Evolutionary conservation across 1,139 yeast species (phyloP).

Genomic region (Spathaspora sp.): DNA sequence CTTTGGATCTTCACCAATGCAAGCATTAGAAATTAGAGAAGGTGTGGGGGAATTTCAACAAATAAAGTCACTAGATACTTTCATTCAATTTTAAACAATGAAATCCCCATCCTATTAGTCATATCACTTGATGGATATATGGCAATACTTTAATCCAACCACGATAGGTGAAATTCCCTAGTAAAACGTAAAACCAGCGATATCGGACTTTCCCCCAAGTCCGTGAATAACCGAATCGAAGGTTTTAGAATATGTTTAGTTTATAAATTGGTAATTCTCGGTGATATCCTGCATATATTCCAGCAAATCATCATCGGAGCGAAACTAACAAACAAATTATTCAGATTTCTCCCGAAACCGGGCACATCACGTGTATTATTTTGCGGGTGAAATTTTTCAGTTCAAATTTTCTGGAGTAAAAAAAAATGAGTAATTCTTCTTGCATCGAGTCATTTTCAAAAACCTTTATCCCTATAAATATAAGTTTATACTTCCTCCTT

Average conservation of each 20-base stretch:
- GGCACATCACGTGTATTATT: not conserved
- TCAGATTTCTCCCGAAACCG: not conserved
- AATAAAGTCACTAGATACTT: too few relatives aligned
- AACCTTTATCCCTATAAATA: not conserved
- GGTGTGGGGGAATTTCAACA: too few relatives aligned
- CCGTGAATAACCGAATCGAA: conserved; percentile 1
- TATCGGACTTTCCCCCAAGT: not conserved
- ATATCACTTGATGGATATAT: too few relatives aligned
- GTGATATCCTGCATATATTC: not conserved
- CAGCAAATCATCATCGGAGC: not conserved
- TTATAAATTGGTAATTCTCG: not conserved
- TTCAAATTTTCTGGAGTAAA: too few relatives aligned
- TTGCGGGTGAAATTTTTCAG: not conserved
- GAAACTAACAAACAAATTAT: not conserved
- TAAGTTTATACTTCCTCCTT: not conserved
- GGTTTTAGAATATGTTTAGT: not conserved
- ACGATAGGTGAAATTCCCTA: too few relatives aligned
- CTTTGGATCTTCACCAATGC: too few relatives aligned
- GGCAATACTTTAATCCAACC: too few relatives aligned
- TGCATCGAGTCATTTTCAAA: not conserved
- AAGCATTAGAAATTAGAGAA: too few relatives aligned
- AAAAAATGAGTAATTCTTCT: not conserved
- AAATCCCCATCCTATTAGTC: too few relatives aligned
- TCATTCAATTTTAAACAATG: too few relatives aligned
- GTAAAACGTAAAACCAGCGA: not conserved